Evolutionary conservation across 768 basidiomycete genomes (phyloP).

Genomic region (Phaeolepiota aurea): DNA sequence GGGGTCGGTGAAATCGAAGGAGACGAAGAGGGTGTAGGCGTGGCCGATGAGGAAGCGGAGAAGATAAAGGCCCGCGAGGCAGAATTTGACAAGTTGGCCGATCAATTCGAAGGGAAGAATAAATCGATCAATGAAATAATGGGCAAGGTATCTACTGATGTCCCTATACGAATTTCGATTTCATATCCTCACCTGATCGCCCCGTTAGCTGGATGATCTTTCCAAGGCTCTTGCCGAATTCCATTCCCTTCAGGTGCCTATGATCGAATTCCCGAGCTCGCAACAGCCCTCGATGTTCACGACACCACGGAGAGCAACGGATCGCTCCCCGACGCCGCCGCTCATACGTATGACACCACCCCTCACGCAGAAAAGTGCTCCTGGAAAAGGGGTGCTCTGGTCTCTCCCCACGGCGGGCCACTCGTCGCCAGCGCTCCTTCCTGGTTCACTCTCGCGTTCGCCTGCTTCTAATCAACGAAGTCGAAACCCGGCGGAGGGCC

Average conservation of each 20-base stretch:
- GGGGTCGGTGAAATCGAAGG: constrained; percentile 26
- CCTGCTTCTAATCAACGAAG: constrained; percentile 19
- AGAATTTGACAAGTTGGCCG: constrained; percentile 59
- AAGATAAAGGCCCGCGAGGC: constrained; percentile 49
- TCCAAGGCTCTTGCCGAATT: constrained; percentile 41
- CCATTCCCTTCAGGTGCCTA: constrained; percentile 38
- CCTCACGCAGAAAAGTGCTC: neutral
- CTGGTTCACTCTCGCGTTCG: constrained; percentile 1
- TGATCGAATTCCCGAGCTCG: constrained; percentile 28
- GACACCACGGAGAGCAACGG: constrained; percentile 2
- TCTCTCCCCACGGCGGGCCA: neutral
- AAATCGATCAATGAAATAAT: constrained; percentile 65
- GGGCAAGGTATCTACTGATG: constrained; percentile 54
- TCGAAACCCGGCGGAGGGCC: too few species aligned
- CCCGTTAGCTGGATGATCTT: constrained; percentile 47
- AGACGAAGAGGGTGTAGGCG: constrained; percentile 43
- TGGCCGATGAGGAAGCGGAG: constrained; percentile 47
- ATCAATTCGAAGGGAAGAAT: constrained; percentile 63
- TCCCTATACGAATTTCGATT: constrained; percentile 1
- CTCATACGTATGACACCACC: neutral
- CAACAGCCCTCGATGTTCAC: constrained; percentile 16
- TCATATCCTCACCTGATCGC: constrained; percentile 1
- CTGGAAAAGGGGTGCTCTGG: neutral
- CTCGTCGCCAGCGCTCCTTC: neutral
- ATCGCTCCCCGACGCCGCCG: neutral